A percentile compares a stretch with the other conserved stretches of the same genome.
These are phyloP conservation scores for Globisporangium iwayamae DNA, from an alignment of 352 stramenopile genomes.

Conservation along the genomic window DNA sequence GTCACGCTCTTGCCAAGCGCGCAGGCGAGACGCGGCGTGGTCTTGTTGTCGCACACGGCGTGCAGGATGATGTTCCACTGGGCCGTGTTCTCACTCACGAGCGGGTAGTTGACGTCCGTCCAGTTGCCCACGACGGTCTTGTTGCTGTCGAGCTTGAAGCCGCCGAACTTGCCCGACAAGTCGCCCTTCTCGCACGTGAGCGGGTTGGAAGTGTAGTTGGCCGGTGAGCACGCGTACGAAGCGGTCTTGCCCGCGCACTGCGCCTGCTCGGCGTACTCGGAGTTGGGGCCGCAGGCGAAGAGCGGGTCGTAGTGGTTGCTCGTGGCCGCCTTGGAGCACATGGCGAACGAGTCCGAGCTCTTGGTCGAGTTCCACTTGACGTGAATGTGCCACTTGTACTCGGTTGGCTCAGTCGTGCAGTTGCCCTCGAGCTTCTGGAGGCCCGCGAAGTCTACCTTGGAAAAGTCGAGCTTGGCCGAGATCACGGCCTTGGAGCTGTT, in stretches of 20 bases:
- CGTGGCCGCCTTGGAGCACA: constrained; percentile 22
- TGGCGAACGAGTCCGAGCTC: constrained; percentile 28
- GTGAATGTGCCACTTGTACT: constrained; percentile 61
- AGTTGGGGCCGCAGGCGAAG: constrained; percentile 31
- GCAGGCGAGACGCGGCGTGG: constrained; percentile 41
- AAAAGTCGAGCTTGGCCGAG: not conserved
- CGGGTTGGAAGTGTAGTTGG: constrained; percentile 24
- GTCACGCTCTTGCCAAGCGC: constrained; percentile 25
- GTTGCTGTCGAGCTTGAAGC: constrained; percentile 25
- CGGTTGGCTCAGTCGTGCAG: constrained; percentile 30
- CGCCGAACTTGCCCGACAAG: constrained; percentile 40
- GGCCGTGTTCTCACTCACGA: constrained; percentile 31
- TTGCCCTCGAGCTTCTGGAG: constrained; percentile 38
- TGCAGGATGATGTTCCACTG: constrained; percentile 68
- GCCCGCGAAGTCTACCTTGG: constrained; percentile 20
- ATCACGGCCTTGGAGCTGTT: not conserved
- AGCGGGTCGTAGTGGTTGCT: constrained; percentile 43
- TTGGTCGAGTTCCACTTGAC: constrained; percentile 36
- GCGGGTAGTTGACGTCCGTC: constrained; percentile 44
- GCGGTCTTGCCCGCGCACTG: constrained; percentile 11
- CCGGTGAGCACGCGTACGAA: constrained; percentile 31
- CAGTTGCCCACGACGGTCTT: constrained; percentile 25
- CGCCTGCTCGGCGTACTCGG: constrained; percentile 21
- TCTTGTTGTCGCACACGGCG: constrained; percentile 40
- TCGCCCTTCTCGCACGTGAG: constrained; percentile 36